Base-by-base conservation (phyloP, 495 filamentous ascomycete genomes). In the Xylaria venustula region DNA sequence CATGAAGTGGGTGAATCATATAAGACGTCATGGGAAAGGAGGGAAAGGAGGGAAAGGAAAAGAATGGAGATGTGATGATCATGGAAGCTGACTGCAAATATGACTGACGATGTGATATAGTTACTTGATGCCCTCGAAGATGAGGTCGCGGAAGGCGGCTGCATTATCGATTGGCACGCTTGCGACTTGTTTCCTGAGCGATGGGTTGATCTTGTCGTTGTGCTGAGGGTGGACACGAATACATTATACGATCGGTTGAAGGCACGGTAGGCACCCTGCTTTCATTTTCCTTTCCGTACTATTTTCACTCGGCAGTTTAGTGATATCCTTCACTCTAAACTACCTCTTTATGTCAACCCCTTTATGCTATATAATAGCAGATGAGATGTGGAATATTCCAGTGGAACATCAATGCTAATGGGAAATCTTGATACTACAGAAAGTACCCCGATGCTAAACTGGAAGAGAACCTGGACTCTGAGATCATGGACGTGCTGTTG, bases 131-230 rank as follows among this genome's bases (percentile, higher is more conserved):
- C 88, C 15, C 88, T 98, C 55, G 94, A 98, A 75, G 67, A 92
- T 49, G 87, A 92, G 57, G 81, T 90, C 53, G 83, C 87, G 62
- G 72, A 83, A 25, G 95, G 95, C 60, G 95, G 95, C 15, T 89
- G 86, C 71, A 85, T 99, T 68, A 90, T 99, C 64, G 95, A 99
- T 75, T 99, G 93, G 94, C 94, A 99, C 73, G 93, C 91, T 0
- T 97, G 93, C 75, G 95, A 99, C 69, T 77, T 98, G 30, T 98
- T 99, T 71, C 93, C 95, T 22, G 85, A 89, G 71, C 87, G 88
- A 68, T 96, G 91, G 90, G 89, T 98, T 66, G 95, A 99, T 69
- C 84, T 99, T 1, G 93, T 98, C 1, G 90, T 98, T 4, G 95
- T 98, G 61, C 73, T 99, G 56, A 82, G 95, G 14, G 91, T 88